These are phyloP conservation scores for Neoscytalidium dimidiatum DNA, from an alignment of 2,329 filamentous ascomycete genomes.

Conservation along the genomic window DNA sequence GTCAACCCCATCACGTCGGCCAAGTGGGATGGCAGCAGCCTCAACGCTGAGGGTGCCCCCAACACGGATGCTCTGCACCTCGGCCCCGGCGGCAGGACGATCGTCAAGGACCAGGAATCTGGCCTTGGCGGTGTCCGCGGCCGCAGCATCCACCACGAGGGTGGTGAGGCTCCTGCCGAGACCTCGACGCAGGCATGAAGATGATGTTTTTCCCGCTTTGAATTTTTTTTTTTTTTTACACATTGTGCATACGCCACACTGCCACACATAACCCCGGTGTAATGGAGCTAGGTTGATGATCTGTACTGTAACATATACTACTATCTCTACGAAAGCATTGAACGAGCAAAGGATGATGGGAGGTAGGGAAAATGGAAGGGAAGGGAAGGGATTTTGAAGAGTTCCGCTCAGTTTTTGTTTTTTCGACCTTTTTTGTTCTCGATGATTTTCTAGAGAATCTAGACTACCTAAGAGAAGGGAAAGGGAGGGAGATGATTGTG, in stretches of 20 bases:
- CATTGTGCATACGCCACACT: background rate
- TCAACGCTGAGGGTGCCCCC: slow-evolving; percentile 10
- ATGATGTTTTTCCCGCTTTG: background rate
- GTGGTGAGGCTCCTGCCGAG: background rate
- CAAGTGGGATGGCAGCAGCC: slow-evolving; percentile 10
- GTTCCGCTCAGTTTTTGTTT: background rate
- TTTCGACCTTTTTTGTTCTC: background rate
- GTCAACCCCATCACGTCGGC: slow-evolving; percentile 57
- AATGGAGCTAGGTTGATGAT: background rate
- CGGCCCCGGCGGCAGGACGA: slow-evolving; percentile 34
- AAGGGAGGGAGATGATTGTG: background rate
- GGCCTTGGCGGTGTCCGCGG: slow-evolving; percentile 20
- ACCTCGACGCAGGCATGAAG: background rate
- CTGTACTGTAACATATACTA: slow-evolving; percentile 3
- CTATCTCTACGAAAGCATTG: slow-evolving; percentile 10
- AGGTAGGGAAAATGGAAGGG: background rate
- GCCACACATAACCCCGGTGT: background rate
- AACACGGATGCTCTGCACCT: slow-evolving; percentile 30
- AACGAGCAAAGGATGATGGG: background rate
- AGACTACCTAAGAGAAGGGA: background rate
- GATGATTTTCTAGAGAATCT: background rate
- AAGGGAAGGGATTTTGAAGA: background rate
- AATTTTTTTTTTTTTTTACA: slow-evolving; percentile 1
- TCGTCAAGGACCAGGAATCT: slow-evolving; percentile 36
- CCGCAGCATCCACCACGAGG: slow-evolving; percentile 19